A percentile compares a stretch with the other conserved stretches of the same genome.
These are phyloP conservation scores for Madurella fahalii DNA, from an alignment of 2,329 filamentous ascomycete species.

Conservation along the genomic window DNA sequence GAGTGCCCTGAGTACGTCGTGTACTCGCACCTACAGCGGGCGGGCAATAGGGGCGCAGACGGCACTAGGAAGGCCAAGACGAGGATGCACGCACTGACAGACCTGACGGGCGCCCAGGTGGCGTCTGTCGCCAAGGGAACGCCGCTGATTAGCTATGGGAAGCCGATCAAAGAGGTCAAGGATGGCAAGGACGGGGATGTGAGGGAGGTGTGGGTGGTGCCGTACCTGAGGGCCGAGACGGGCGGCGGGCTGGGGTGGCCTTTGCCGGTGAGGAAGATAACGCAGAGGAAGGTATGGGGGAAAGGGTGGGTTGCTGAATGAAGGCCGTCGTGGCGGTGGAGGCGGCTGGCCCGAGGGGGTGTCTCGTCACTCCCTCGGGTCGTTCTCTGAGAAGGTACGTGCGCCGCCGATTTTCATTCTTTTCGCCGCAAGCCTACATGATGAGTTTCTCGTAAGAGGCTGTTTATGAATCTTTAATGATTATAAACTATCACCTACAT, in stretches of 20 bases:
- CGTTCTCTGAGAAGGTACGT: too few relatives aligned
- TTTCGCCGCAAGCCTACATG: conserved; percentile 5
- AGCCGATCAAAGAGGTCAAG: conserved; percentile 81
- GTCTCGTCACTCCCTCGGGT: too few relatives aligned
- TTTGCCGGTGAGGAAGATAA: conserved; percentile 77
- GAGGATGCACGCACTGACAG: conserved; percentile 82
- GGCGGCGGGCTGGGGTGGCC: conserved; percentile 73
- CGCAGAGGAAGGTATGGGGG: conserved; percentile 68
- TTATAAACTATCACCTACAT: conserved; percentile 27
- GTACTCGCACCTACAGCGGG: conserved; percentile 79
- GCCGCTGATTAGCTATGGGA: conserved; percentile 76
- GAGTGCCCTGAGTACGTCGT: conserved; percentile 85
- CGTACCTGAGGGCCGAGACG: conserved; percentile 67
- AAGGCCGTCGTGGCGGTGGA: too few relatives aligned
- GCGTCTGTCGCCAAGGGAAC: conserved; percentile 78
- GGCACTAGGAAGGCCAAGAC: conserved; percentile 63
- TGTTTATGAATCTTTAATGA: conserved; percentile 26
- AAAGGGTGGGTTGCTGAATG: conserved; percentile 68
- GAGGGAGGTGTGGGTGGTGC: conserved; percentile 79
- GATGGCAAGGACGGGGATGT: conserved; percentile 37
- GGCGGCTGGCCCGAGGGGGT: too few relatives aligned
- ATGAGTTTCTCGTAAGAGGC: conserved; percentile 23
- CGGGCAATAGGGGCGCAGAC: conserved; percentile 43
- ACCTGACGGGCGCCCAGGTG: conserved; percentile 71
- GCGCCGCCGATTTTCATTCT: too few relatives aligned